These are phyloP conservation scores for Neoboletus magnificus DNA, from an alignment of 768 basidiomycete genomes.

Conservation along the genomic window DNA sequence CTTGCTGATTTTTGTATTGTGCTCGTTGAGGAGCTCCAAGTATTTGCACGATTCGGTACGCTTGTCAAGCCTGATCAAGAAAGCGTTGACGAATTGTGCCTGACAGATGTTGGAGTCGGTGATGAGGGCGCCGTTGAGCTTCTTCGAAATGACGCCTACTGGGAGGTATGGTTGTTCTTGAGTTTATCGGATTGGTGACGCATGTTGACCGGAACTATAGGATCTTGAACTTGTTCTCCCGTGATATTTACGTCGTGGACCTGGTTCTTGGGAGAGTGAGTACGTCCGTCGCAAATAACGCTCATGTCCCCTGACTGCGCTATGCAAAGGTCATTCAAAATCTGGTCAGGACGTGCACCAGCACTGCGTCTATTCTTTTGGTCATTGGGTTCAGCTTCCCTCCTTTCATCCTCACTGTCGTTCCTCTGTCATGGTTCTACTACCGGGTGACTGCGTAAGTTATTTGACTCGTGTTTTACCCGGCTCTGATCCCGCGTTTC, in stretches of 20 bases:
- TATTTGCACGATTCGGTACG: conserved; percentile 74
- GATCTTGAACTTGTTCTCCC: conserved; percentile 87
- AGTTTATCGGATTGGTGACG: not conserved
- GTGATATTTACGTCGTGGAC: conserved; percentile 85
- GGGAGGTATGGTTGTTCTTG: conserved; percentile 52
- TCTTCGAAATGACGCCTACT: conserved; percentile 87
- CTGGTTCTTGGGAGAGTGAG: conserved; percentile 68
- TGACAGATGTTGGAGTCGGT: conserved; percentile 75
- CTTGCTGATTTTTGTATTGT: conserved; percentile 73
- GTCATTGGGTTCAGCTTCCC: conserved; percentile 86
- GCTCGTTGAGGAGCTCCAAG: conserved; percentile 69
- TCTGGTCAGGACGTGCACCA: conserved; percentile 61
- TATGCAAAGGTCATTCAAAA: conserved; percentile 56
- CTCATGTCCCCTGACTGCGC: not conserved
- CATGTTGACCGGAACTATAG: conserved; percentile 33
- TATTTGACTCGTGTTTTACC: not conserved
- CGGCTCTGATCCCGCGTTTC: not conserved
- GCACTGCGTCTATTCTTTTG: conserved; percentile 55
- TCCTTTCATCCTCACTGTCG: conserved; percentile 68
- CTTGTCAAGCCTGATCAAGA: not conserved
- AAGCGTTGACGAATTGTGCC: not conserved
- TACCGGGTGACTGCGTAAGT: conserved; percentile 72
- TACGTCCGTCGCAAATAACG: not conserved
- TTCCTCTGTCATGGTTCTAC: conserved; percentile 81
- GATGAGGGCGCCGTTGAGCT: conserved; percentile 79